These are phyloP conservation scores for Rhododendron ovatum DNA, from an alignment of 148 eudicot genomes.

Conservation along the genomic window DNA sequence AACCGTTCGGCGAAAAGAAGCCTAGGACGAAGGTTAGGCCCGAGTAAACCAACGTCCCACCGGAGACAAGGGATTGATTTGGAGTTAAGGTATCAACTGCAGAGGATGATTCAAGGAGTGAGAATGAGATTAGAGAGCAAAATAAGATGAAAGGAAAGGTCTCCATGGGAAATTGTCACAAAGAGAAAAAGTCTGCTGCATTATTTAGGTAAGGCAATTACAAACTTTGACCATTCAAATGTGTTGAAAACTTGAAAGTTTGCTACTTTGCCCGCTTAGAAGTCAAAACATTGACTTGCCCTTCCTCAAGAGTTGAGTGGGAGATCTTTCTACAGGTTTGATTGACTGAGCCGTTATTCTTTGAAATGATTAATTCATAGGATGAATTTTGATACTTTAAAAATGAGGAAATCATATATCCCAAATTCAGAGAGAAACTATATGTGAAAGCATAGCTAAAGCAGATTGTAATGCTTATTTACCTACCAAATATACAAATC, in stretches of 20 bases:
- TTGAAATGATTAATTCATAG: neutral
- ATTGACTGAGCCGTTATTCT: neutral
- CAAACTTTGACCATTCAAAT: neutral
- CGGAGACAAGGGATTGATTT: neutral
- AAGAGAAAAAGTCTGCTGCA: too few species aligned
- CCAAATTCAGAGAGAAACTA: neutral
- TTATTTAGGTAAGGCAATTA: too few species aligned
- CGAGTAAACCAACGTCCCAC: neutral
- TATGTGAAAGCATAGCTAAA: neutral
- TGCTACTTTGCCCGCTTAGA: neutral
- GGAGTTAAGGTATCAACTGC: neutral
- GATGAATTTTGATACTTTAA: neutral
- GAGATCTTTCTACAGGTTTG: neutral
- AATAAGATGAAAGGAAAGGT: neutral
- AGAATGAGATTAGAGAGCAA: neutral
- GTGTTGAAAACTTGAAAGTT: neutral
- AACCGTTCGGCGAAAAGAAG: neutral
- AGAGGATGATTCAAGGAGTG: neutral
- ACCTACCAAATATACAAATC: neutral
- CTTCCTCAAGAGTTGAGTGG: neutral
- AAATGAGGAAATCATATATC: neutral
- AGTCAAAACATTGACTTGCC: neutral
- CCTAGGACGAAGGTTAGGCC: slow-evolving; percentile 2
- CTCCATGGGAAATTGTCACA: too few species aligned
- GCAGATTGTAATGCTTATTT: neutral